Base-by-base conservation (phyloP, 345 rosid genomes). In the Lepidium africanum region DNA sequence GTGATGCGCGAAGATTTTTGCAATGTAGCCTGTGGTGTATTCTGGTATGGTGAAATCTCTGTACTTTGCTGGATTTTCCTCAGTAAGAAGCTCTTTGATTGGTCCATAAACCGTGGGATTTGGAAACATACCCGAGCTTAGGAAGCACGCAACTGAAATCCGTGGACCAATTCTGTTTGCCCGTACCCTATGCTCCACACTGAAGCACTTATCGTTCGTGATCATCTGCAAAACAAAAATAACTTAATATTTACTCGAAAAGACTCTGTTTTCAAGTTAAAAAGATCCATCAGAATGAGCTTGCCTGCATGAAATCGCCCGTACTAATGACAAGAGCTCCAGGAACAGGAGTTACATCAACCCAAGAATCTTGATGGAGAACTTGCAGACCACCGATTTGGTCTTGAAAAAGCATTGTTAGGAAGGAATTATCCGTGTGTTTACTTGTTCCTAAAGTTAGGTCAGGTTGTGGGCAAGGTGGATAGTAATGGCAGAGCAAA, bases 401-500 rank as follows among this genome's bases (percentile, higher is more conserved):
- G 15, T 78, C 80, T 38, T 78, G 78, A 39, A 76, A 23, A 55
- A 78, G 65, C 6, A 72, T 2, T 0, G 80, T 74, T 47, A 78
- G 15, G 53, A 72, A 68, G 38, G 53, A 48, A n/a, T 53, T 45
- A 19, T 75, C 84, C 79, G 69, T 7, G 46, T 81, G 80, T 11
- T 43, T 60, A 21, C 16, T 33, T 81, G 80, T 13, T 80, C 79
- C 84, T 5, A 71, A 23, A 10, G 83, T 79, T 16, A 60, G 11
- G 35, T 77, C 75, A 10, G 85, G 81, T 48, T 82, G 69, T 7
- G 83, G 80, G 15, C 81, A 82, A 19, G 80, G 40, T 2, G 77
- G 81, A n/a, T 75, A 77, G 50, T 79, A 82, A 69, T 79, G 77
- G 21, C 1, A 46, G 23, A 1, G 2, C 25, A 74, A 19, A 17